phyloP scores from a whole-genome alignment of 768 basidiomycete genomes.

The Asterophora lycoperdoides region DNA sequence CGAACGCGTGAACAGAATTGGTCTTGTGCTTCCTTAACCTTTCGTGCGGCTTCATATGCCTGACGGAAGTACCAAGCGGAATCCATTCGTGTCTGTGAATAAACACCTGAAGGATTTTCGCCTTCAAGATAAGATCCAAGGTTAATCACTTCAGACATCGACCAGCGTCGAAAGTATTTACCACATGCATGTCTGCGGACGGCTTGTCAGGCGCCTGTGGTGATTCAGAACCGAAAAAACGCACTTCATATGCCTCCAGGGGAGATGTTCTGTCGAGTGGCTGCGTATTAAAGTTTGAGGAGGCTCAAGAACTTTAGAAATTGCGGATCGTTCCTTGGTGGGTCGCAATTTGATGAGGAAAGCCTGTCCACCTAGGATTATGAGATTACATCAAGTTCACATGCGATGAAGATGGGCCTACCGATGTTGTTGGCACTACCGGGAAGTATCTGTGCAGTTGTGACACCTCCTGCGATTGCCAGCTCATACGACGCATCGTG shows the following conservation, averaged over 20 bases:
- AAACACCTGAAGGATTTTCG: slow-evolving; percentile 52
- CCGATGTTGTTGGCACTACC: slow-evolving; percentile 64
- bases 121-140: slow-evolving; percentile 24
- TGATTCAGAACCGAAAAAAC: slow-evolving; percentile 8
- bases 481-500: slow-evolving; percentile 61
- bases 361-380: slow-evolving; percentile 60
- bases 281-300: slow-evolving; percentile 49
- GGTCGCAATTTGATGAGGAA: slow-evolving; percentile 72
- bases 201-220: not conserved
- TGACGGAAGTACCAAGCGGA: slow-evolving; percentile 63
- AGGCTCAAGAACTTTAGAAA: slow-evolving; percentile 68
- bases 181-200: slow-evolving; percentile 59
- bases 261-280: slow-evolving; percentile 33
- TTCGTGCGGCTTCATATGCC: slow-evolving; percentile 65
- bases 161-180: slow-evolving; percentile 17
- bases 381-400: not conserved
- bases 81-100: slow-evolving; percentile 55
- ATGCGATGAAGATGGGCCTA: slow-evolving; percentile 15
- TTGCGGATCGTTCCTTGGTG: slow-evolving; percentile 66
- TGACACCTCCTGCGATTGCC: slow-evolving; percentile 65
- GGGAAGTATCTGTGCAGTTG: slow-evolving; percentile 72
- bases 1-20: slow-evolving; percentile 53
- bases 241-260: slow-evolving; percentile 78
- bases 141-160: not conserved
- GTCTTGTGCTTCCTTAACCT: slow-evolving; percentile 66